These are phyloP conservation scores for cucumber (Cucumis sativus) DNA, from an alignment of 306 rosid species.

Conservation along the genomic window DNA sequence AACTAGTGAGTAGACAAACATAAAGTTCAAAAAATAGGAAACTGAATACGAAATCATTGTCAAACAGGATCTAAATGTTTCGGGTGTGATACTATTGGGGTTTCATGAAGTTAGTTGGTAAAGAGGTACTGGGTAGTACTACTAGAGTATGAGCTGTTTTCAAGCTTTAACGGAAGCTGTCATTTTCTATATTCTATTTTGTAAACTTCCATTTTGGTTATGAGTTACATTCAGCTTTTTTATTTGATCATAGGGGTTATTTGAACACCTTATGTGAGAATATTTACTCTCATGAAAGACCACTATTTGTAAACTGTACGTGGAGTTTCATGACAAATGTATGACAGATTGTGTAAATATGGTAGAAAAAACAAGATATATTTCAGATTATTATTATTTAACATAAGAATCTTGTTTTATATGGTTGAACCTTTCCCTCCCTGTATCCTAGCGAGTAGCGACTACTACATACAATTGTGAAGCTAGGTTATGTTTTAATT, in stretches of 20 bases:
- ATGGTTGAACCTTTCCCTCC: neutral
- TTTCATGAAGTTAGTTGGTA: neutral
- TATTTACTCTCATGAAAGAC: neutral
- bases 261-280: neutral
- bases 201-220: neutral
- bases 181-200: neutral
- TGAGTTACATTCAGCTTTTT: neutral
- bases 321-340: neutral
- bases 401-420: neutral
- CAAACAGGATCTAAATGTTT: neutral
- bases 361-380: neutral
- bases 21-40: too few species aligned
- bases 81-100: neutral
- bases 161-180: neutral
- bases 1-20: too few species aligned
- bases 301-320: neutral
- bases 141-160: neutral
- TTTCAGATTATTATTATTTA: neutral
- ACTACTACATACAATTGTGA: neutral
- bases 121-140: neutral
- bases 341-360: neutral
- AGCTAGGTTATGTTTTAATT: neutral
- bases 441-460: neutral
- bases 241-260: neutral
- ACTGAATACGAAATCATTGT: too few species aligned